Percentiles rank a stretch among this genome's conserved stretches.
These are phyloP conservation scores for Ganoderma multipileum DNA, from an alignment of 1,284 basidiomycete species.

Conservation along the genomic window DNA sequence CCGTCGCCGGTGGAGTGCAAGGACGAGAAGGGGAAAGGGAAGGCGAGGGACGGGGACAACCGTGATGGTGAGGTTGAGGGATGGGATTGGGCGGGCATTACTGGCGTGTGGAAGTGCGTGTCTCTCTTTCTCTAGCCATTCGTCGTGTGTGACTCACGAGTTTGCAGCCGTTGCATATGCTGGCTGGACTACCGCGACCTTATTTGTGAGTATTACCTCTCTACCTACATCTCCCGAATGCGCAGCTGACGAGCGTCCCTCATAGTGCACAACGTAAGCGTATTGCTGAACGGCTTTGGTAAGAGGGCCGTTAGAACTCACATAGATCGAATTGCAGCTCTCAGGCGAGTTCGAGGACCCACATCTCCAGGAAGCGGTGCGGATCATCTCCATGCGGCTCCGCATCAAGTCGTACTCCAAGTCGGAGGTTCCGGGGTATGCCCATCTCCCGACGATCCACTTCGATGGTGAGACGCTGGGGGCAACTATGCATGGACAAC, in stretches of 20 bases:
- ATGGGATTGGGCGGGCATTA: constrained; percentile 68
- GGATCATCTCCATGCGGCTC: constrained; percentile 62
- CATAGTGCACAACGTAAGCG: constrained; percentile 43
- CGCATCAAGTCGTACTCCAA: constrained; percentile 49
- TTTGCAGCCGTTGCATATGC: constrained; percentile 51
- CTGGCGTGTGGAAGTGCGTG: constrained; percentile 57
- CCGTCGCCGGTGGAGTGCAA: neutral
- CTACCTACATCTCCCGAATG: constrained; percentile 4
- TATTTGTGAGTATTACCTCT: constrained; percentile 45
- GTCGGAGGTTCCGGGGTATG: constrained; percentile 42
- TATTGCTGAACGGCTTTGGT: constrained; percentile 21
- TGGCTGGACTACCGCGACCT: constrained; percentile 66
- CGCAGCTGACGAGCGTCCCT: neutral
- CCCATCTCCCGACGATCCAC: constrained; percentile 56
- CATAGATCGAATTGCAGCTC: constrained; percentile 28
- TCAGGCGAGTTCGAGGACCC: constrained; percentile 41
- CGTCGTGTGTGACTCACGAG: neutral
- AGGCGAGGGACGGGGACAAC: constrained; percentile 15
- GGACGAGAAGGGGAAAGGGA: constrained; percentile 8
- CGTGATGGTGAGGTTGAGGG: constrained; percentile 39
- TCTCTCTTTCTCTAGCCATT: neutral
- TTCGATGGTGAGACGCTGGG: constrained; percentile 53
- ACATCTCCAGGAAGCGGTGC: constrained; percentile 54
- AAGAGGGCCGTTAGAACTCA: neutral
- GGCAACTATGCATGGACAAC: constrained; percentile 32